Percentiles rank a stretch among this genome's conserved stretches.
These are phyloP conservation scores for Physocladia obscura DNA, from an alignment of 192 early-diverging fungal species.

Conservation along the genomic window DNA sequence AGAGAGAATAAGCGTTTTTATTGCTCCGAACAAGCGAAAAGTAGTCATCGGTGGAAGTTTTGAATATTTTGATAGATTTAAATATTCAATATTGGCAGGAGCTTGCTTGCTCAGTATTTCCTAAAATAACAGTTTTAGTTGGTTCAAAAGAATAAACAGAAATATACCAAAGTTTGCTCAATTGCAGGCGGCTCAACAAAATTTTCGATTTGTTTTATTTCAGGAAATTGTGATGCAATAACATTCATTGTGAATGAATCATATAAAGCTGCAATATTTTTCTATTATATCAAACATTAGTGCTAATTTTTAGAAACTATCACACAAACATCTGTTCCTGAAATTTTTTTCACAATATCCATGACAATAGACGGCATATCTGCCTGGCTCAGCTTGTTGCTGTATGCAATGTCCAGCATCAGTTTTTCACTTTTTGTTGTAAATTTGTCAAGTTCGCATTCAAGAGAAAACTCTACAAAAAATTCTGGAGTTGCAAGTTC, in stretches of 20 bases:
- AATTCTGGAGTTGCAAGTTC: constrained; percentile 48
- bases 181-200: constrained; percentile 1
- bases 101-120: constrained; percentile 25
- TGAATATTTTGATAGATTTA: constrained; percentile 31
- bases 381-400: constrained; percentile 47
- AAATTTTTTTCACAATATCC: constrained; percentile 32
- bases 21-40: constrained; percentile 19
- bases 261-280: constrained; percentile 1
- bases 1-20: constrained; percentile 28
- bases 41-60: constrained; percentile 11
- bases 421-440: constrained; percentile 44
- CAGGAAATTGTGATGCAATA: constrained; percentile 30
- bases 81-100: constrained; percentile 6
- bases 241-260: constrained; percentile 23
- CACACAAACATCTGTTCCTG: constrained; percentile 13
- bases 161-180: constrained; percentile 14
- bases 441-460: constrained; percentile 36
- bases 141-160: neutral
- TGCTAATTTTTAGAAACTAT: neutral
- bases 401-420: constrained; percentile 52
- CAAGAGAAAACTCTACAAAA: constrained; percentile 52
- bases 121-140: neutral
- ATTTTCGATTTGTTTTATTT: constrained; percentile 2
- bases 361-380: constrained; percentile 53
- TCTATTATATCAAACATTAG: neutral